Base-by-base conservation (phyloP, 441 rosid species). In the Geranium incanum region DNA sequence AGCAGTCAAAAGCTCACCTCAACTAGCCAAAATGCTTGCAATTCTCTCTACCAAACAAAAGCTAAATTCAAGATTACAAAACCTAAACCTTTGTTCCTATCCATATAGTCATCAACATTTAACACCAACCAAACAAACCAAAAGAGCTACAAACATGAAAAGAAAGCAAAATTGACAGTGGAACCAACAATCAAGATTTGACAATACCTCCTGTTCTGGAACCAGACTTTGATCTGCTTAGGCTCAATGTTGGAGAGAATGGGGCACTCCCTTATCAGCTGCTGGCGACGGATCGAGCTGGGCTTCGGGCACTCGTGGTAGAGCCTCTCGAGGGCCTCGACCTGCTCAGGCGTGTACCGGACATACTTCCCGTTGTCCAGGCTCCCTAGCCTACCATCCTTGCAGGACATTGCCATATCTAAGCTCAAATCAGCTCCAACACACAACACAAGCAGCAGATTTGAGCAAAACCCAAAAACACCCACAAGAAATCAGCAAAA, bases 221-320 rank as follows among this genome's bases (percentile, higher is more conserved):
- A 90, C 99, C 99, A 95, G 76, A 93, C 98, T 84, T 95, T 95
- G 90, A 95, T 95, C 90, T 95, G 98, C 80, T 93, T 91, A 36
- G 33, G 33, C 33, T 28, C 33, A 28, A 28, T 28, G 33, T 28
- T 28, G 33, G 33, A 28, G 33, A 39, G 81, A 88, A 91, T 88
- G 77, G 98, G 90, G 78, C 95, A 95, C 71, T 95, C 99, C 73
- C 98, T 86, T 71, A 95, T 89, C 84, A 95, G 68, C 78, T 95
- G 99, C 64, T 93, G 98, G 73, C 33, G 1, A 28, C 33, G 33
- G 33, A 28, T 28, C 33, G 33, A 39, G 8, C 43, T 39, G 6
- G 43, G 98, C 72, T 95, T 95, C 5, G 99, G 99, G 83, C 98
- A 95, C 85, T 95, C 99, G 0, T 92, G 43, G 36, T 95, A 95